These are phyloP conservation scores for Pleurotus eryngii DNA, from an alignment of 768 basidiomycete genomes.

Conservation along the genomic window DNA sequence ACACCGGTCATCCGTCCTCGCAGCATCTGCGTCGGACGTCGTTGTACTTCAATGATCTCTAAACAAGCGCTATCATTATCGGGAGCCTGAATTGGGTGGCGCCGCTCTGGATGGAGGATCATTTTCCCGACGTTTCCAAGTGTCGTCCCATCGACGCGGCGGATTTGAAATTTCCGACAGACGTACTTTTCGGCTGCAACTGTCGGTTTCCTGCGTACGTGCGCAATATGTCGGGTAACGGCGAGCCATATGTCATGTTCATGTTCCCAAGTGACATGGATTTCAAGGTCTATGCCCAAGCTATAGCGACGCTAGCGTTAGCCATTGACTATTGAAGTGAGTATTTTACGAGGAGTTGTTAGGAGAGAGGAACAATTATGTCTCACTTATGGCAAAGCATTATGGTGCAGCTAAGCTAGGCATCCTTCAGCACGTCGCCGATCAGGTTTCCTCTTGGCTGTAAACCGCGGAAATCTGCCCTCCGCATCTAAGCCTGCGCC, in stretches of 20 bases:
- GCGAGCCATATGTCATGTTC: slow-evolving; percentile 1
- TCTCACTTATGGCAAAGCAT: neutral
- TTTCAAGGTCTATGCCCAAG: neutral
- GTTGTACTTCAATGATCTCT: neutral
- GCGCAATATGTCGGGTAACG: neutral
- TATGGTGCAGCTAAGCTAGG: neutral
- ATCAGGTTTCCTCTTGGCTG: neutral
- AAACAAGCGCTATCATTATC: neutral
- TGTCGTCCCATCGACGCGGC: neutral
- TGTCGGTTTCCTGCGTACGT: neutral
- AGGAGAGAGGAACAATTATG: neutral
- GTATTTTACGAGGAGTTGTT: slow-evolving; percentile 1
- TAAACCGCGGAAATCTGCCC: neutral
- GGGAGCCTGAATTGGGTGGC: neutral
- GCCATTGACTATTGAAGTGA: slow-evolving; percentile 1
- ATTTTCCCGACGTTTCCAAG: neutral
- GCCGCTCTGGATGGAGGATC: neutral
- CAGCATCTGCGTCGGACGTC: neutral
- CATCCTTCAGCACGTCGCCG: neutral
- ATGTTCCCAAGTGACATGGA: slow-evolving; percentile 1
- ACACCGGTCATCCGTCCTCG: neutral
- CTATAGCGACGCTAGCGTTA: neutral
- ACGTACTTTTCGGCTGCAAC: neutral
- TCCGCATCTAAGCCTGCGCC: neutral
- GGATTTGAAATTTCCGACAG: neutral